Evolutionary conservation across 805 yeast genomes (phyloP).

Genomic region (Yamadazyma ubonensis): DNA sequence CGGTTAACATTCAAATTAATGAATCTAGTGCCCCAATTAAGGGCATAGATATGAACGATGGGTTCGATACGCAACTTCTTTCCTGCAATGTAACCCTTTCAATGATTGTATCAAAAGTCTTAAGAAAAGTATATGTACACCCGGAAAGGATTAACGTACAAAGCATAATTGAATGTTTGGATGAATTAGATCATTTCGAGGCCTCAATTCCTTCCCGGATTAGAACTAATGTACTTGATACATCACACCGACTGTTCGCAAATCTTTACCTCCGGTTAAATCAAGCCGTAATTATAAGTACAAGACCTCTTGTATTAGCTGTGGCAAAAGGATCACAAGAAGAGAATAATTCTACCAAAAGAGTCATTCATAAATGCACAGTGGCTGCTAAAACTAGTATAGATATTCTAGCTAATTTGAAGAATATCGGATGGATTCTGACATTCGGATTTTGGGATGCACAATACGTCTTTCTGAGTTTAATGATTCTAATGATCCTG

Average conservation of each 20-base stretch:
- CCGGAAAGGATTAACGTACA: conserved; percentile 34
- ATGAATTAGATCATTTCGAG: conserved; percentile 36
- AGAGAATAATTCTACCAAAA: conserved; percentile 8
- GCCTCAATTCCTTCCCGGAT: conserved; percentile 28
- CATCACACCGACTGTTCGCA: conserved; percentile 21
- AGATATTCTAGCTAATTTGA: conserved; percentile 27
- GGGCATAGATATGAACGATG: no score
- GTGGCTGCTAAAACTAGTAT: conserved; percentile 30
- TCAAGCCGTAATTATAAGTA: conserved; percentile 31
- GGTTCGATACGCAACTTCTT: conserved; percentile 27
- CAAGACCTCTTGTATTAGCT: conserved; percentile 32
- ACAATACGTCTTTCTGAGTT: conserved; percentile 35
- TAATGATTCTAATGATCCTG: conserved; percentile 25
- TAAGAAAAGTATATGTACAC: conserved; percentile 26
- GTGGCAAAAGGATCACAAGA: conserved; percentile 21
- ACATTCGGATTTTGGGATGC: conserved; percentile 41
- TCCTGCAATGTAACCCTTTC: conserved; percentile 36
- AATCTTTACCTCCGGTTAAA: conserved; percentile 35
- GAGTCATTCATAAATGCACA: conserved; percentile 27
- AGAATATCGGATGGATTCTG: conserved; percentile 26
- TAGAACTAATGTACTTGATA: conserved; percentile 20
- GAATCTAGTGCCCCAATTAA: no score
- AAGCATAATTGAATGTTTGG: conserved; percentile 35
- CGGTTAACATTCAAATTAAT: conserved; percentile 38
- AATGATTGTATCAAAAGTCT: conserved; percentile 33